Evolutionary conservation across 345 rosid genomes (phyloP).

Genomic region (Turritis glabra): DNA sequence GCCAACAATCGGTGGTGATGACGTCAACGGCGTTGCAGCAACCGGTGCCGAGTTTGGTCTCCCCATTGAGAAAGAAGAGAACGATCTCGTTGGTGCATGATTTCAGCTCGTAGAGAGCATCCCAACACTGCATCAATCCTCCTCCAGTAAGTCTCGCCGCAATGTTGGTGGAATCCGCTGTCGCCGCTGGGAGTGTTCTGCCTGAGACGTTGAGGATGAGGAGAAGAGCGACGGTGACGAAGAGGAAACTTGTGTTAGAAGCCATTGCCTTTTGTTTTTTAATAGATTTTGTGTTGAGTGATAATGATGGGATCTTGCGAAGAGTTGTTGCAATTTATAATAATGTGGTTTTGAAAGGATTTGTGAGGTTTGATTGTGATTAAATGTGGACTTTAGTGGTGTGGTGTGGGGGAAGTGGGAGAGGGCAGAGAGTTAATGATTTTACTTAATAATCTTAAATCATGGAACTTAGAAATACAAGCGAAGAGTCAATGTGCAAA

Average conservation of each 20-base stretch:
- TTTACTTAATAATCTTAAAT: not conserved
- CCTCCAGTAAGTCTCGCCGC: conserved; percentile 38
- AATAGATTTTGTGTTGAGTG: not conserved
- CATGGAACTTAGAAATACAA: not conserved
- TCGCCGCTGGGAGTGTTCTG: not conserved
- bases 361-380: not conserved
- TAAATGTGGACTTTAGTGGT: not conserved
- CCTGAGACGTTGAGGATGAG: conserved; percentile 13
- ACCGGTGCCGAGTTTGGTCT: conserved; percentile 46
- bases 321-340: conserved; percentile 10
- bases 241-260: conserved; percentile 24
- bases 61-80: conserved; percentile 60
- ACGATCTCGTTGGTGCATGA: conserved; percentile 70
- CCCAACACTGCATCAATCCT: conserved; percentile 64
- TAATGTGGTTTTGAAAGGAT: not conserved
- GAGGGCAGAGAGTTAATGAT: not conserved
- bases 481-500: not conserved
- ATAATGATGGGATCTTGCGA: not conserved
- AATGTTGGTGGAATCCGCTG: conserved; percentile 19
- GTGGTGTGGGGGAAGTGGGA: conserved; percentile 18
- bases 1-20: conserved; percentile 71
- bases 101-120: conserved; percentile 55
- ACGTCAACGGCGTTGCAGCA: conserved; percentile 63
- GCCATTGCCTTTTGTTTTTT: conserved; percentile 12
- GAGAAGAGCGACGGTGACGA: not conserved